Percentiles rank a stretch among this genome's conserved stretches.
Evolutionary conservation across 2,329 filamentous ascomycete genomes (phyloP).

Genomic region (Zymoseptoria brevis): DNA sequence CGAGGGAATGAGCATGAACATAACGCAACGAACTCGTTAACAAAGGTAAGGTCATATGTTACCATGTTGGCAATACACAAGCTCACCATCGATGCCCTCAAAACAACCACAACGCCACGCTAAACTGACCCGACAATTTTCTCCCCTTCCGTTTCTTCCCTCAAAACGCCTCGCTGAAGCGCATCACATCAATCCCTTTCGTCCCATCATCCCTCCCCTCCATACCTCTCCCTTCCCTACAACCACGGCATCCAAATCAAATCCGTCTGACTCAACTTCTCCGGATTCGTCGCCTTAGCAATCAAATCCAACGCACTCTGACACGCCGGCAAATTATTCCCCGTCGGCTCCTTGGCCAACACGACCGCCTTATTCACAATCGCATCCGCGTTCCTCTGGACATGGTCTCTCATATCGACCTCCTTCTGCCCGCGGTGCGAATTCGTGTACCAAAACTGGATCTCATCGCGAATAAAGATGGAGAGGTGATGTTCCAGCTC

Average conservation of each 20-base stretch:
- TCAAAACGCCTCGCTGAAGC: background rate
- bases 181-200: background rate
- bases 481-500: constrained; percentile 93
- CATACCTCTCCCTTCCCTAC: constrained; percentile 37
- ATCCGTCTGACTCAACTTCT: constrained; percentile 80
- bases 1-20: background rate
- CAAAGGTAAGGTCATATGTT: background rate
- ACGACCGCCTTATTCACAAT: constrained; percentile 86
- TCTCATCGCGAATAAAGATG: constrained; percentile 93
- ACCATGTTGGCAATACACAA: background rate
- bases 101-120: background rate
- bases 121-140: background rate
- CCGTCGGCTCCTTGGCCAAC: constrained; percentile 64
- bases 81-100: background rate
- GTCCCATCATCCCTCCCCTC: background rate
- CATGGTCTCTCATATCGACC: constrained; percentile 65
- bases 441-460: constrained; percentile 92
- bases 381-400: constrained; percentile 78
- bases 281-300: constrained; percentile 84
- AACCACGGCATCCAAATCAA: constrained; percentile 96
- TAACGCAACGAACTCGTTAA: background rate
- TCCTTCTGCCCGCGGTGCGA: constrained; percentile 62
- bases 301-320: constrained; percentile 95
- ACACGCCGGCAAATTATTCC: constrained; percentile 72
- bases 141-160: background rate